Percentiles rank a stretch among this genome's conserved stretches.
Conservation (phyloP, 129 eudicot species). For the Flaveria sonorensis region DNA sequence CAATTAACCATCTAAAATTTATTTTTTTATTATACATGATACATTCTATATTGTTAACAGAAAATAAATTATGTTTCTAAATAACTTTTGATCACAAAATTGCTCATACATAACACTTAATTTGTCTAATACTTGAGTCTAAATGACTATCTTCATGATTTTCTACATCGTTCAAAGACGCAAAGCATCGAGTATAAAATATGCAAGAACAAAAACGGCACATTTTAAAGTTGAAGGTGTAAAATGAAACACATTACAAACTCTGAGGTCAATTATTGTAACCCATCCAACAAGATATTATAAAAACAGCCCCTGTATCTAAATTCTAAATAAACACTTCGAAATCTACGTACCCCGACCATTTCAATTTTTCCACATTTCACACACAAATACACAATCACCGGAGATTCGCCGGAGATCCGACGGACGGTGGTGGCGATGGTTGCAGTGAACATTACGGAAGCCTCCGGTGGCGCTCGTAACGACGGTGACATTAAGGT, state of each 20-base stretch:
- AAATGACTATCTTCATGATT: too few relatives aligned
- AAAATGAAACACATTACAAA: neutral
- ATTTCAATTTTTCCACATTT: conserved; percentile 13
- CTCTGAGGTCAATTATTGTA: neutral
- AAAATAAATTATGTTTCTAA: neutral
- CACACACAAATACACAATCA: conserved; percentile 30
- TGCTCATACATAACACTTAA: too few relatives aligned
- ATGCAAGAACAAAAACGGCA: neutral
- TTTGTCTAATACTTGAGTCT: too few relatives aligned
- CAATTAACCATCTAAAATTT: too few relatives aligned
- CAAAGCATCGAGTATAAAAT: too few relatives aligned
- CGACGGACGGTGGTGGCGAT: conserved; percentile 6
- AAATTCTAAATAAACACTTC: neutral
- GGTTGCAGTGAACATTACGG: conserved; percentile 46
- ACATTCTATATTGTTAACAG: neutral
- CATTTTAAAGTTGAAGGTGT: neutral
- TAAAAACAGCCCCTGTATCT: conserved; percentile 18
- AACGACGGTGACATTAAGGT: conserved; percentile 40
- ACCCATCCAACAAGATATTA: conserved; percentile 21
- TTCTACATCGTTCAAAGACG: too few relatives aligned
- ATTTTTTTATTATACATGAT: too few relatives aligned
- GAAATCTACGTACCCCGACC: conserved; percentile 23
- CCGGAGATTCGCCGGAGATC: conserved; percentile 13
- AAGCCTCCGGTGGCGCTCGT: conserved; percentile 56
- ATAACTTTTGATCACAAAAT: neutral